These are phyloP conservation scores for Fonsecaea monophora DNA, from an alignment of 2,329 filamentous ascomycete genomes.

Conservation along the genomic window DNA sequence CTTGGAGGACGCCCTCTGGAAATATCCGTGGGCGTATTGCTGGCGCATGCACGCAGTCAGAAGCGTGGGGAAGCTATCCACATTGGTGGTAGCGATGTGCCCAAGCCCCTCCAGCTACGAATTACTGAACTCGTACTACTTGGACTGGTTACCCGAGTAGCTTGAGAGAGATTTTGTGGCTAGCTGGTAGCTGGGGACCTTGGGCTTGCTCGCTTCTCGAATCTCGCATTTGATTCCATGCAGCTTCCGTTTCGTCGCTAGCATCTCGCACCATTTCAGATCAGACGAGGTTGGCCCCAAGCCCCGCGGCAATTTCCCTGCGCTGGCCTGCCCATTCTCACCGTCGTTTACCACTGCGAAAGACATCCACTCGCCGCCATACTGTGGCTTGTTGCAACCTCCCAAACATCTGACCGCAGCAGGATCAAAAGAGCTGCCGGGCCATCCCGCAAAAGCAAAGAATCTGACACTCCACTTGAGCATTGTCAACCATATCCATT, in stretches of 20 bases:
- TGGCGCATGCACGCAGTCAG: background rate
- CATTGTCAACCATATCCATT: background rate
- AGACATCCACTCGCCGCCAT: background rate
- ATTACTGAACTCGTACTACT: background rate
- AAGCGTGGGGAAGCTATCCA: conserved; percentile 2
- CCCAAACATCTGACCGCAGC: background rate
- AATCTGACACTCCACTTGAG: background rate
- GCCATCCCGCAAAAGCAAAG: background rate
- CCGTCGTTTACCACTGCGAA: background rate
- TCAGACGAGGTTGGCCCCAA: conserved; percentile 2
- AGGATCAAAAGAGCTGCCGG: conserved; percentile 4
- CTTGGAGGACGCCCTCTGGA: background rate
- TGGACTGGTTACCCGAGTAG: background rate
- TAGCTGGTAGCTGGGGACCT: background rate
- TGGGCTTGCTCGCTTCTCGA: conserved; percentile 17
- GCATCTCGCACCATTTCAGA: conserved; percentile 6
- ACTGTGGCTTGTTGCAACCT: background rate
- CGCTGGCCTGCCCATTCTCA: background rate
- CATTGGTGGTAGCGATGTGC: background rate
- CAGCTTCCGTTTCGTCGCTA: conserved; percentile 21
- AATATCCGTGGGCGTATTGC: conserved; percentile 1
- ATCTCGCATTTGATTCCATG: conserved; percentile 16
- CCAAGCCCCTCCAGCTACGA: background rate
- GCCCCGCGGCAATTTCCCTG: conserved; percentile 8
- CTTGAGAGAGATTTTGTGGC: conserved; percentile 1